These are phyloP conservation scores for Phytophthora citricola DNA, from an alignment of 352 stramenopile genomes.

Conservation along the genomic window DNA sequence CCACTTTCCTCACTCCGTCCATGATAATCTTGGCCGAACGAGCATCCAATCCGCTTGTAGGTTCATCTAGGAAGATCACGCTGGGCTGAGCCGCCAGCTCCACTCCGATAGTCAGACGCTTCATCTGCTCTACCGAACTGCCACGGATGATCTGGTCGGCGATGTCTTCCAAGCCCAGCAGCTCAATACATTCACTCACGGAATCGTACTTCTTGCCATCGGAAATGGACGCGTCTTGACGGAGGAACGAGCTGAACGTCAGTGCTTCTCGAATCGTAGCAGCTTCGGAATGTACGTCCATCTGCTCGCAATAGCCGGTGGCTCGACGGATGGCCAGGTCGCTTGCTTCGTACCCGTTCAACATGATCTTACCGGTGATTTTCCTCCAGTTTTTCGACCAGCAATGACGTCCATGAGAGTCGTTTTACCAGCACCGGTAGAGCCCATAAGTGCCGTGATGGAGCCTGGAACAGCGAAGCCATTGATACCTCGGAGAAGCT, in stretches of 20 bases:
- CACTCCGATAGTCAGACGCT: slow-evolving; percentile 13
- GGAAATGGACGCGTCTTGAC: slow-evolving; percentile 9
- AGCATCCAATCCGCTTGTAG: slow-evolving; percentile 10
- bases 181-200: slow-evolving; percentile 13
- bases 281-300: slow-evolving; percentile 15
- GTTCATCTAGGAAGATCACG: slow-evolving; percentile 16
- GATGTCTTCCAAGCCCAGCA: slow-evolving; percentile 13
- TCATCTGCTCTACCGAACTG: slow-evolving; percentile 22
- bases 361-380: slow-evolving; percentile 12
- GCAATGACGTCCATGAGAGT: slow-evolving; percentile 16
- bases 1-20: slow-evolving; percentile 11
- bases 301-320: slow-evolving; percentile 12
- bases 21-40: slow-evolving; percentile 15
- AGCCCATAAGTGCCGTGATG: slow-evolving; percentile 15
- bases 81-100: slow-evolving; percentile 12
- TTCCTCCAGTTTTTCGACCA: slow-evolving; percentile 5
- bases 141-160: slow-evolving; percentile 18
- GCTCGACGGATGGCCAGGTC: slow-evolving; percentile 10
- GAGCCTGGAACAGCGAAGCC: slow-evolving; percentile 12
- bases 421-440: slow-evolving; percentile 14
- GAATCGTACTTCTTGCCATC: slow-evolving; percentile 14
- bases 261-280: slow-evolving; percentile 12
- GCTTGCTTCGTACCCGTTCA: slow-evolving; percentile 14
- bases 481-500: slow-evolving; percentile 39
- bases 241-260: slow-evolving; percentile 16